A percentile compares a stretch with the other conserved stretches of the same genome.
phyloP scores from a whole-genome alignment of 2,329 filamentous ascomycete genomes.

The Colletotrichum spaethianum region DNA sequence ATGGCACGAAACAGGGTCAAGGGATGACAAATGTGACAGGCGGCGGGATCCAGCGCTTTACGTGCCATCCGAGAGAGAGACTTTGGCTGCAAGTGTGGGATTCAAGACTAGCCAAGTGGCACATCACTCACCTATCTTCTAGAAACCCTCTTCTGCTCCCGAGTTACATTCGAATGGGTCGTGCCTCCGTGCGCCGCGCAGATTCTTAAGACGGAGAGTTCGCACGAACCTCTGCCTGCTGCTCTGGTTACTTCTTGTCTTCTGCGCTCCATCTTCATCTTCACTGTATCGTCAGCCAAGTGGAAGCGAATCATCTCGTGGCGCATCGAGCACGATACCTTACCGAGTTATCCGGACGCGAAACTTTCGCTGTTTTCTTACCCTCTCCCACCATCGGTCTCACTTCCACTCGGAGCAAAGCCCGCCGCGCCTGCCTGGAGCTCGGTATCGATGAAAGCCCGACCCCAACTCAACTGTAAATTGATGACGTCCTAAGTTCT shows the following conservation, averaged over 20 bases:
- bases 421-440: slow-evolving; percentile 1
- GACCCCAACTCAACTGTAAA: background rate
- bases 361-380: background rate
- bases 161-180: background rate
- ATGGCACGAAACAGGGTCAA: slow-evolving; percentile 7
- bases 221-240: slow-evolving; percentile 16
- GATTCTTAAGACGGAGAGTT: slow-evolving; percentile 27
- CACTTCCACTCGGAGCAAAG: slow-evolving; percentile 4
- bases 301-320: background rate
- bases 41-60: slow-evolving; percentile 10
- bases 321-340: background rate
- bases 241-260: background rate
- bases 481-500: slow-evolving; percentile 33
- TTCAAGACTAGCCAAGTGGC: background rate
- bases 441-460: slow-evolving; percentile 19
- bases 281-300: background rate
- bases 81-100: background rate
- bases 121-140: slow-evolving; percentile 5
- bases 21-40: slow-evolving; percentile 10
- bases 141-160: slow-evolving; percentile 11
- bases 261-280: background rate
- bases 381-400: background rate
- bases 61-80: slow-evolving; percentile 15
- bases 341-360: background rate
- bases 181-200: background rate